A percentile compares a stretch with the other conserved stretches of the same genome.
Evolutionary conservation across 140 eudicot genomes (phyloP).

Genomic region (Ambrosia hybrid): DNA sequence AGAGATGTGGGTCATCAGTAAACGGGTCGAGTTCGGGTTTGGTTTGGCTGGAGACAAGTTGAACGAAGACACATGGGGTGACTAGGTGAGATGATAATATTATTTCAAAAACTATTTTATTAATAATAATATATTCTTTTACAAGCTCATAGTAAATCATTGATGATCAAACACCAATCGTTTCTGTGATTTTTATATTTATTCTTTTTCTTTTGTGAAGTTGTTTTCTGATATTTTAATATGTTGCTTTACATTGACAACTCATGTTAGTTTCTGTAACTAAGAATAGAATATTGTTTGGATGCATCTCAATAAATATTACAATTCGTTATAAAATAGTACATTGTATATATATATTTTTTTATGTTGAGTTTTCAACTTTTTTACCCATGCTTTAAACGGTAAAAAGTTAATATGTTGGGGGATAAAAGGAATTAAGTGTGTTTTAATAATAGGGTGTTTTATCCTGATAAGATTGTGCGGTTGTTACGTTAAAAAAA

Average conservation of each 20-base stretch:
- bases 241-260: slow-evolving; percentile 1
- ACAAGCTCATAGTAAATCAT: not conserved
- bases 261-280: not conserved
- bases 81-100: not conserved
- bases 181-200: not conserved
- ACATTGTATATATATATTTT: not conserved
- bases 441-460: not conserved
- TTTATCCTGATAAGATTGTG: not conserved
- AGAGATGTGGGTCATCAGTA: not conserved
- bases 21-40: not conserved
- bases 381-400: too few relatives aligned
- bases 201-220: not conserved
- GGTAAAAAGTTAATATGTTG: not conserved
- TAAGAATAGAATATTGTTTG: not conserved
- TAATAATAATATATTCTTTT: not conserved
- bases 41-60: not conserved
- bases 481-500: too few relatives aligned
- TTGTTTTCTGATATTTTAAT: not conserved
- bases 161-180: slow-evolving; percentile 4
- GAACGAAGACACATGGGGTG: slow-evolving; percentile 6
- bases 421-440: not conserved
- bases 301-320: not conserved
- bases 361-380: not conserved
- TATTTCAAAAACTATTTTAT: not conserved
- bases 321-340: not conserved